phyloP scores from a whole-genome alignment of 495 filamentous ascomycete species.

The Bacidia rubella region DNA sequence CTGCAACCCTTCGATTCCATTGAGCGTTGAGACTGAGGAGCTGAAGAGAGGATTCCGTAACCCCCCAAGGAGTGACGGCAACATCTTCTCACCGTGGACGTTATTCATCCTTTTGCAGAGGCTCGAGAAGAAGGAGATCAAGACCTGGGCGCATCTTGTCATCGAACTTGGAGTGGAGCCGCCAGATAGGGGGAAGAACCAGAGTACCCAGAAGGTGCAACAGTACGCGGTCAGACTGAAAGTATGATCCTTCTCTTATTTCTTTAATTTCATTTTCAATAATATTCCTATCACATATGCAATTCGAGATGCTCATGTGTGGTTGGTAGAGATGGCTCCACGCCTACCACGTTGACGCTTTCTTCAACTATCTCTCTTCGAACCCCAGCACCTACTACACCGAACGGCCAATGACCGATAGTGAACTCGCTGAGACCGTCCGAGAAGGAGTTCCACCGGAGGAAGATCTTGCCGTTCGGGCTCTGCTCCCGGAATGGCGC shows the following conservation, averaged over 20 bases:
- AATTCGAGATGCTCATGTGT: conserved; percentile 7
- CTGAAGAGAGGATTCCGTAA: conserved; percentile 68
- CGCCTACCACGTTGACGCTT: conserved; percentile 93
- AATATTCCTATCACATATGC: too few species aligned
- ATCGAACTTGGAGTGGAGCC: conserved; percentile 82
- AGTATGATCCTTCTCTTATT: conserved; percentile 34
- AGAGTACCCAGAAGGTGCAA: conserved; percentile 93
- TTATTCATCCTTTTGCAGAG: conserved; percentile 73
- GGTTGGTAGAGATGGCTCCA: conserved; percentile 79
- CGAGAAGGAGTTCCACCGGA: conserved; percentile 82
- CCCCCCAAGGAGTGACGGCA: conserved; percentile 85
- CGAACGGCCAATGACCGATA: conserved; percentile 53
- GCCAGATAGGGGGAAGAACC: conserved; percentile 69
- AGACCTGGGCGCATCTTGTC: conserved; percentile 90
- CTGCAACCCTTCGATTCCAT: conserved; percentile 69
- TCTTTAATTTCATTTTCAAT: too few species aligned
- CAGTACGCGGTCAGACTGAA: conserved; percentile 93
- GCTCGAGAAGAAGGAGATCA: conserved; percentile 77
- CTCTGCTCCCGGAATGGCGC: conserved; percentile 77
- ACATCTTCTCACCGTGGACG: conserved; percentile 74
- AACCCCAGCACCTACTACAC: conserved; percentile 75
- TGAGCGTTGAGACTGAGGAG: conserved; percentile 56
- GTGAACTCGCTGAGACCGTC: conserved; percentile 49
- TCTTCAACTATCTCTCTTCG: conserved; percentile 80
- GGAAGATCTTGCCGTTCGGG: conserved; percentile 84